Evolutionary conservation across 2,329 filamentous ascomycete species (phyloP).

Genomic region (Beauveria sp.): DNA sequence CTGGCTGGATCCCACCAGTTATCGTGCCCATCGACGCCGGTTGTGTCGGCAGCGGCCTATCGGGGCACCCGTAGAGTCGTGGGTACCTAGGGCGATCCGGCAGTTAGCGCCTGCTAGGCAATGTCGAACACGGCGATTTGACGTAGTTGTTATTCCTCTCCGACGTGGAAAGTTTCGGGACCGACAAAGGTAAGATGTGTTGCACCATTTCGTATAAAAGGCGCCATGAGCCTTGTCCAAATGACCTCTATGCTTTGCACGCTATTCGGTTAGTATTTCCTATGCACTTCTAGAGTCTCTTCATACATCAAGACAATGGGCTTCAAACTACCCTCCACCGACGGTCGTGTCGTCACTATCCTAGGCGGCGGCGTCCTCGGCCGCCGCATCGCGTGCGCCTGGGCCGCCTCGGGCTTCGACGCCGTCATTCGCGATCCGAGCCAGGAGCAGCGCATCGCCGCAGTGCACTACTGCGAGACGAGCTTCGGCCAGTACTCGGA

Average conservation of each 20-base stretch:
- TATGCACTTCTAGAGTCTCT: background rate
- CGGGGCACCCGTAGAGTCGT: background rate
- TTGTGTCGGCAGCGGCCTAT: background rate
- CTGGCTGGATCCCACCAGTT: background rate
- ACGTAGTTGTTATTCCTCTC: background rate
- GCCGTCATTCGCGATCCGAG: conserved; percentile 36
- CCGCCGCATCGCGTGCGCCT: conserved; percentile 32
- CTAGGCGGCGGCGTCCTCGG: conserved; percentile 37
- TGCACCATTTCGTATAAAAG: background rate
- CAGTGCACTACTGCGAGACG: conserved; percentile 30
- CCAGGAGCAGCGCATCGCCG: conserved; percentile 27
- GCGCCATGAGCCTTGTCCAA: background rate
- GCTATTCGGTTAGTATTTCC: background rate
- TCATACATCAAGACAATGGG: conserved; percentile 13
- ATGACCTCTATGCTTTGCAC: background rate
- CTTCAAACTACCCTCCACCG: conserved; percentile 16
- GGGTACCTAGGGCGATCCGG: background rate
- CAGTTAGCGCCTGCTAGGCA: background rate
- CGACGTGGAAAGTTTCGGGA: background rate
- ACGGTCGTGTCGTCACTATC: conserved; percentile 26
- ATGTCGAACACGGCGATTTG: background rate
- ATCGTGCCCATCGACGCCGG: background rate
- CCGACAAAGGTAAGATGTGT: background rate
- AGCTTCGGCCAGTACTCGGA: conserved; percentile 25
- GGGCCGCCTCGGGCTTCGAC: conserved; percentile 34